Conservation (phyloP, 2,329 filamentous ascomycete species). For the Botrytis squamosa region DNA sequence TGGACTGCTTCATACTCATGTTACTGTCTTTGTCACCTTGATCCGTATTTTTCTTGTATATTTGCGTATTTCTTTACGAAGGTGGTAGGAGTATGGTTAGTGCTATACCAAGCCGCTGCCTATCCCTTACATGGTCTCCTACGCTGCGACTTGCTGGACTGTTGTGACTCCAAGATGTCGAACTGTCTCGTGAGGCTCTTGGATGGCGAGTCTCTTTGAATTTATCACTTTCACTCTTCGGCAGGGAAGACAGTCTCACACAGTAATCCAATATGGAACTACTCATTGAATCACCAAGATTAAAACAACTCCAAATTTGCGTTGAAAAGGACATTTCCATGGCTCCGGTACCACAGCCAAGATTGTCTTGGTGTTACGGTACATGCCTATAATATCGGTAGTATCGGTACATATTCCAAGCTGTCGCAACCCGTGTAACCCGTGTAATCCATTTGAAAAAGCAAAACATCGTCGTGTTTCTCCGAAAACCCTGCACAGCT, state of each 20-base stretch:
- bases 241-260: background rate
- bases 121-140: background rate
- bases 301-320: background rate
- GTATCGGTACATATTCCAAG: background rate
- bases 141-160: background rate
- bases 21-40: too few species aligned
- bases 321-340: background rate
- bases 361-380: background rate
- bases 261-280: background rate
- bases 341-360: background rate
- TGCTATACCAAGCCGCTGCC: background rate
- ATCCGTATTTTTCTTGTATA: background rate
- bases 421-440: background rate
- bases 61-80: too few species aligned
- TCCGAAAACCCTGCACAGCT: background rate
- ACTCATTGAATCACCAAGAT: background rate
- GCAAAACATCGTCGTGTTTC: background rate
- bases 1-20: background rate
- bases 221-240: background rate
- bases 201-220: background rate
- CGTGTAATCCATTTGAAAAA: background rate
- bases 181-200: background rate
- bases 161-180: background rate
- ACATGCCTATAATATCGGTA: background rate
- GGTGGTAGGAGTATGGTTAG: background rate